Base-by-base conservation (phyloP, 2,329 filamentous ascomycete species). In the Emericellopsis atlantica region DNA sequence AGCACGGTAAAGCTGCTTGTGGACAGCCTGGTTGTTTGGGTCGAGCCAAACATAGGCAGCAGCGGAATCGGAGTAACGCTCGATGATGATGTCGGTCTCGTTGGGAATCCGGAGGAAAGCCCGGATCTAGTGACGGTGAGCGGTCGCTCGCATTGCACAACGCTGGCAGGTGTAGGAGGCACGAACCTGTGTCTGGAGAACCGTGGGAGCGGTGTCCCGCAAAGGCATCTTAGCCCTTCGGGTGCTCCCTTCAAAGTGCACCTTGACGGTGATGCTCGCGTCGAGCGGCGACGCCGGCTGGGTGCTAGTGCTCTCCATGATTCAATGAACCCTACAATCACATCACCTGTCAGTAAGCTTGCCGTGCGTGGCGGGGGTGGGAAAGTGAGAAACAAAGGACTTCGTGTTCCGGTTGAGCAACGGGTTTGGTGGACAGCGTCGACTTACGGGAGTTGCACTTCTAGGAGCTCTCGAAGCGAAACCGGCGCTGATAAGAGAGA, bases 1-100 rank as follows among this genome's bases (percentile, higher is more conserved):
- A 49, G 92, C 92, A 54, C 92, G 83, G 59, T 92, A 90, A 34
- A 98, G 81, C 59, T 95, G 92, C 70, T 95, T 96, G 72, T 95
- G 98, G 54, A 94, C 85, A 36, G 84, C 72, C 8, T 75, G 65
- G 55, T 95, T 93, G 57, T 71, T 70, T 46, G 78, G 69, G 59
- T 95, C 83, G 45, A 98, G 80, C 36, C 75, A 70, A 49, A 96
- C 76, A 62, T 84, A 96, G 48, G 79, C 70, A 36, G 73, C 82
- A 48, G 87, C 85, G 48, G 88, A 95, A 64, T 98, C 92, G 48
- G 92, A 96, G 66, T 88, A 98, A 51, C 92, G 86, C 68, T 96
- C 89, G 54, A 96, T 81, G 53, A 79, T 62, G 56, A 54, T 77
- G 70, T 37, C 52, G 39, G 44, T 40, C 9, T 60, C 54, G 29